Conservation (phyloP, 129 eudicot species). For the Flaveria trinervia region DNA sequence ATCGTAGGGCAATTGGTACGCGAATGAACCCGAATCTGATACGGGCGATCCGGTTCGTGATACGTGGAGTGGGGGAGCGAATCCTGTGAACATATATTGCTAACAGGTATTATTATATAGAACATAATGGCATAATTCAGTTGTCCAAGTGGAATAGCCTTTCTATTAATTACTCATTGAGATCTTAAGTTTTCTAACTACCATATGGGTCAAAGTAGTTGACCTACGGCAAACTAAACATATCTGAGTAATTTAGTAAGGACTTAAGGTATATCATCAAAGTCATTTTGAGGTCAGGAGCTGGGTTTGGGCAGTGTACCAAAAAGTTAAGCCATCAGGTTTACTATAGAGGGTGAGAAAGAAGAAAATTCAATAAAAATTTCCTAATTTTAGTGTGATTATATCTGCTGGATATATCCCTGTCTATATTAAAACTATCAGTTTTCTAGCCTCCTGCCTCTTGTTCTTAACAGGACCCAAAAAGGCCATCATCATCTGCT, state of each 20-base stretch:
- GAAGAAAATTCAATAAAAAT: not conserved
- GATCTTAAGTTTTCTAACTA: not conserved
- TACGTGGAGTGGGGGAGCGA: too few relatives aligned
- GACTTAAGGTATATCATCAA: too few relatives aligned
- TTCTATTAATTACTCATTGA: not conserved
- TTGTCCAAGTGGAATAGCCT: not conserved
- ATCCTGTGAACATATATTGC: not conserved
- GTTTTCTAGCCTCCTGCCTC: conserved; percentile 39
- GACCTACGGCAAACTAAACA: not conserved
- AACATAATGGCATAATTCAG: conserved; percentile 18
- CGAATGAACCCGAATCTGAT: too few relatives aligned
- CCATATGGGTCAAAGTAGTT: conserved; percentile 16
- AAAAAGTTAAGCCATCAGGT: conserved; percentile 57
- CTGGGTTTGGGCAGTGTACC: conserved; percentile 37
- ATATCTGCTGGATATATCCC: conserved; percentile 52
- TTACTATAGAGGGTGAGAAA: conserved; percentile 35
- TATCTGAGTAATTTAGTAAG: not conserved
- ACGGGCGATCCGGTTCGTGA: too few relatives aligned
- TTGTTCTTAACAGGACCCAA: conserved; percentile 38
- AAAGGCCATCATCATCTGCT: conserved; percentile 52
- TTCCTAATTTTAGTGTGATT: not conserved
- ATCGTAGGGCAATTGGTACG: too few relatives aligned
- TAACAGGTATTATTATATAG: conserved; percentile 9
- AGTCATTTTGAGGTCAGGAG: too few relatives aligned
- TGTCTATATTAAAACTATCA: conserved; percentile 34